phyloP scores from a whole-genome alignment of 768 basidiomycete species.

The Lactarius quietus region DNA sequence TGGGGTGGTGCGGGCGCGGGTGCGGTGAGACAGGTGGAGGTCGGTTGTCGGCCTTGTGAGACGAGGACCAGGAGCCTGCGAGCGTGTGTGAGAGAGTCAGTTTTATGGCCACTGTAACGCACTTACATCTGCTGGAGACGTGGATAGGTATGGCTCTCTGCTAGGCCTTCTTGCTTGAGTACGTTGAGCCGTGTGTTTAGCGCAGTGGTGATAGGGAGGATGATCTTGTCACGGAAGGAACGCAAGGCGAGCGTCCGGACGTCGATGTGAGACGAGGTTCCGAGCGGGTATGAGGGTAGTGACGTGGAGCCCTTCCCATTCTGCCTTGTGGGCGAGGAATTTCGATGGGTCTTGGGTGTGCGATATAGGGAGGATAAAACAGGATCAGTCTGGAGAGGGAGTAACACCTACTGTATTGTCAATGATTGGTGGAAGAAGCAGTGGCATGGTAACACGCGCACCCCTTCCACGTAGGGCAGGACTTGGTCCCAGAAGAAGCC shows the following conservation, averaged over 20 bases:
- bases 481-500: conserved; percentile 91
- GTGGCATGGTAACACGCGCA: conserved; percentile 44
- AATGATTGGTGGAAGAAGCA: conserved; percentile 33
- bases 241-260: conserved; percentile 77
- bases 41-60: conserved; percentile 60
- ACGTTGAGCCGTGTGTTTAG: conserved; percentile 55
- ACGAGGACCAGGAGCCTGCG: conserved; percentile 70
- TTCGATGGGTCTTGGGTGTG: conserved; percentile 44
- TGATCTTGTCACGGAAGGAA: conserved; percentile 76
- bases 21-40: conserved; percentile 55
- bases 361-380: conserved; percentile 68
- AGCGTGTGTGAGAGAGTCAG: conserved; percentile 17
- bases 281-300: conserved; percentile 33
- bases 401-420: conserved; percentile 41
- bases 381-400: conserved; percentile 60
- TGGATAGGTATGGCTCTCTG: conserved; percentile 56
- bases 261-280: conserved; percentile 58
- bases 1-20: conserved; percentile 52
- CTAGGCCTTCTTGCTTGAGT: conserved; percentile 52
- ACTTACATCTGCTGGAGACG: conserved; percentile 78
- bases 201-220: conserved; percentile 58
- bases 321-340: conserved; percentile 51
- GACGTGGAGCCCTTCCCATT: conserved; percentile 42
- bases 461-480: conserved; percentile 83
- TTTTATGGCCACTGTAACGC: background rate